Conservation (phyloP, 257 asterid species). For the Nicotiana otophora region DNA sequence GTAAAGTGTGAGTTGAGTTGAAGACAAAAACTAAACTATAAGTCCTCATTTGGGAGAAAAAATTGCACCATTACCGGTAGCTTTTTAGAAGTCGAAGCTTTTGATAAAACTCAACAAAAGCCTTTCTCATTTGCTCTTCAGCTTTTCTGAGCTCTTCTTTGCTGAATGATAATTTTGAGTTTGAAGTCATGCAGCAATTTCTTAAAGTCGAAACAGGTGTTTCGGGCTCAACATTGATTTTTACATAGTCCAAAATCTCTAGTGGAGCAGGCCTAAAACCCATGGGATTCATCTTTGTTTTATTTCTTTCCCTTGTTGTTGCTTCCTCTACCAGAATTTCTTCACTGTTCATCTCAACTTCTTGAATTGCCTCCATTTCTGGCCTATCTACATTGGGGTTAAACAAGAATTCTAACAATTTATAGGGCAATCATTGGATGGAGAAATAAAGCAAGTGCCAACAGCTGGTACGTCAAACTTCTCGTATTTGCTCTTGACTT, state of each 20-base stretch:
- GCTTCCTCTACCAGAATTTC: slow-evolving; percentile 14
- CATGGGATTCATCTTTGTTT: not conserved
- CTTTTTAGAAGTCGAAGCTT: slow-evolving; percentile 64
- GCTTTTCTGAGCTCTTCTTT: slow-evolving; percentile 51
- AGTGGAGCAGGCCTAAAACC: slow-evolving; percentile 37
- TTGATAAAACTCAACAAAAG: slow-evolving; percentile 55
- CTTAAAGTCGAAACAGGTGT: slow-evolving; percentile 64
- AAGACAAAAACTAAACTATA: not conserved
- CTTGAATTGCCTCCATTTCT: slow-evolving; percentile 47
- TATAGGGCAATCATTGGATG: not conserved
- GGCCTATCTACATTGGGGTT: slow-evolving; percentile 18
- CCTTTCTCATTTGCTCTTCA: slow-evolving; percentile 52
- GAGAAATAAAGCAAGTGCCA: not conserved
- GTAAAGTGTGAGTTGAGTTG: slow-evolving; percentile 8
- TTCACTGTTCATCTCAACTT: slow-evolving; percentile 52
- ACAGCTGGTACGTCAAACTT: not conserved
- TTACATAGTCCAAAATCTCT: slow-evolving; percentile 56
- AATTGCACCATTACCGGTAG: slow-evolving; percentile 36
- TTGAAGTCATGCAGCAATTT: slow-evolving; percentile 31
- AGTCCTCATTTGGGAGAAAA: not conserved
- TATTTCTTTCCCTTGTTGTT: not conserved
- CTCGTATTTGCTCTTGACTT: not conserved
- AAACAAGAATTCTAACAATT: not conserved
- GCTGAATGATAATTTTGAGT: slow-evolving; percentile 46
- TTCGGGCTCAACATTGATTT: slow-evolving; percentile 57